phyloP scores from a whole-genome alignment of 2,329 filamentous ascomycete genomes.

The Emericellopsis cladophorae region DNA sequence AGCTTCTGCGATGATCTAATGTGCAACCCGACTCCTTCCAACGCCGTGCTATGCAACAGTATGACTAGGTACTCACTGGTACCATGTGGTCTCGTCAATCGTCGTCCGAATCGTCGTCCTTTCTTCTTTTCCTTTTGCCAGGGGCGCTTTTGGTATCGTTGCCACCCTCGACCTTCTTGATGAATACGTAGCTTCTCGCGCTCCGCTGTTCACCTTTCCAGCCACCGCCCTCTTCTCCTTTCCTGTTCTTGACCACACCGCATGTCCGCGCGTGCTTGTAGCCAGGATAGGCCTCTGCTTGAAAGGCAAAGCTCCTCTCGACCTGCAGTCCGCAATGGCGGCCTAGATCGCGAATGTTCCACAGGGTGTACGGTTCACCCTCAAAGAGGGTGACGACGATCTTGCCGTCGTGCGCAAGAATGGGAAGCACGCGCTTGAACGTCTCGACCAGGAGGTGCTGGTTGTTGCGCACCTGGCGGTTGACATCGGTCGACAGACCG shows the following conservation, averaged over 20 bases:
- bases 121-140: neutral
- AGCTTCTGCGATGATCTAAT: too few relatives aligned
- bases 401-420: slow-evolving; percentile 41
- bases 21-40: neutral
- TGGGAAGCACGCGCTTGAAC: slow-evolving; percentile 41
- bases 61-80: neutral
- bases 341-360: slow-evolving; percentile 84
- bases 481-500: slow-evolving; percentile 83
- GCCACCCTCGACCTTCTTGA: slow-evolving; percentile 39
- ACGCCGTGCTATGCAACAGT: neutral
- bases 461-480: slow-evolving; percentile 86
- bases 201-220: slow-evolving; percentile 29
- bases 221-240: slow-evolving; percentile 20
- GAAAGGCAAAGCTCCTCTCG: slow-evolving; percentile 57
- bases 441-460: slow-evolving; percentile 65
- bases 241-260: slow-evolving; percentile 44
- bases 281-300: slow-evolving; percentile 53
- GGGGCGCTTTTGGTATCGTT: slow-evolving; percentile 14
- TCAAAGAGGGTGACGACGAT: slow-evolving; percentile 86
- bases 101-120: neutral
- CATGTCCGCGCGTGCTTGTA: slow-evolving; percentile 65
- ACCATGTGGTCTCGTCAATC: neutral
- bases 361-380: slow-evolving; percentile 85
- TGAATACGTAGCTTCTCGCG: slow-evolving; percentile 49
- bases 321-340: slow-evolving; percentile 64